Evolutionary conservation across 345 rosid genomes (phyloP).

Genomic region (Eucalyptus curtisii): DNA sequence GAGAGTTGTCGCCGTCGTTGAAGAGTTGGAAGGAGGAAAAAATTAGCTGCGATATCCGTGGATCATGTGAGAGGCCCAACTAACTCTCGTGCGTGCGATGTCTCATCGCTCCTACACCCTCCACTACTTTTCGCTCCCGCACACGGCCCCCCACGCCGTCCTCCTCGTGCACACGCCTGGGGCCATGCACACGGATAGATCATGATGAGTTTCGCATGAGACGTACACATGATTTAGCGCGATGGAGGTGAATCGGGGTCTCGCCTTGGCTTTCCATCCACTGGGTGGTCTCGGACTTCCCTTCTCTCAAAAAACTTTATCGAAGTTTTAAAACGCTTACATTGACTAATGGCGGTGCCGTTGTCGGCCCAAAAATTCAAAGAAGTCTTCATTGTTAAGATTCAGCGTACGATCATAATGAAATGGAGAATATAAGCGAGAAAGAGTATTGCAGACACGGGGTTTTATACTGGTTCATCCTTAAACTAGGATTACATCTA

Average conservation of each 20-base stretch:
- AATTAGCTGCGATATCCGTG: constrained; percentile 1
- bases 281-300: background rate
- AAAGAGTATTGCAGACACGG: rapidly evolving
- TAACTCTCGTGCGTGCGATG: background rate
- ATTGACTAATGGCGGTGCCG: background rate
- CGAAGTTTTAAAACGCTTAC: background rate
- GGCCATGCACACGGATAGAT: background rate
- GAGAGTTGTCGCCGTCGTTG: constrained; percentile 5
- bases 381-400: background rate
- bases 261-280: background rate
- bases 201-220: background rate
- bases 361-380: background rate
- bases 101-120: background rate
- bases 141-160: background rate
- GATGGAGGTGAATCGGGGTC: background rate
- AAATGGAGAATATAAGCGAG: too few species aligned
- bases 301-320: background rate
- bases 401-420: rapidly evolving
- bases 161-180: background rate
- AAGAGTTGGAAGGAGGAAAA: constrained; percentile 1
- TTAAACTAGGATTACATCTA: too few species aligned
- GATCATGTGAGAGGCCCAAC: constrained; percentile 26
- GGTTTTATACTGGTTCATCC: rapidly evolving
- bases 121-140: constrained; percentile 1
- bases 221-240: background rate